These are phyloP conservation scores for Potentilla sterilis DNA, from an alignment of 306 rosid genomes.

Conservation along the genomic window DNA sequence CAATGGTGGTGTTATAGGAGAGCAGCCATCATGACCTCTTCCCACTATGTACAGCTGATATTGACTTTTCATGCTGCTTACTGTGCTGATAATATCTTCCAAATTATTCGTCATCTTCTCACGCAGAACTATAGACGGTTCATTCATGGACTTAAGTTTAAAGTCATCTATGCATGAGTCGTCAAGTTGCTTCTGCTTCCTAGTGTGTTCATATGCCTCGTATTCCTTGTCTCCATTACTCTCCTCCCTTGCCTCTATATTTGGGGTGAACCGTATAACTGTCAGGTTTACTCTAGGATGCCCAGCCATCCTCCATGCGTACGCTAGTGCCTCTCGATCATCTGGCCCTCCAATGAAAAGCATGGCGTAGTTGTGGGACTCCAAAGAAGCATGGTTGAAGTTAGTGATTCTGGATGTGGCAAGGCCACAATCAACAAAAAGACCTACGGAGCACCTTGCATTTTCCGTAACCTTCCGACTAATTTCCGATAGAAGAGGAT, in stretches of 20 bases:
- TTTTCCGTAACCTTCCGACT: constrained; percentile 33
- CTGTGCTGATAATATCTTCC: constrained; percentile 28
- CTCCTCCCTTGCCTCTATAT: constrained; percentile 20
- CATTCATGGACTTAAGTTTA: constrained; percentile 12
- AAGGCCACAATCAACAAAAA: constrained; percentile 43
- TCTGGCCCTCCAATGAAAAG: constrained; percentile 48
- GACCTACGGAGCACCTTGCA: constrained; percentile 35
- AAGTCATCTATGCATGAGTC: constrained; percentile 24
- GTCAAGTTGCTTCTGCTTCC: constrained; percentile 28
- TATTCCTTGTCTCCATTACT: constrained; percentile 9
- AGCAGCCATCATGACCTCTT: constrained; percentile 27
- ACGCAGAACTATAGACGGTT: constrained; percentile 14
- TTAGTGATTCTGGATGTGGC: background rate
- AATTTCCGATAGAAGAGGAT: constrained; percentile 25
- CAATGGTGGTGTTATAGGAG: constrained; percentile 18
- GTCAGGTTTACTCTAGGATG: constrained; percentile 31
- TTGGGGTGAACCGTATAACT: constrained; percentile 35
- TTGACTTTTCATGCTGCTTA: constrained; percentile 24
- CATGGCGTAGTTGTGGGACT: constrained; percentile 24
- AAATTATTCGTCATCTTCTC: constrained; percentile 33
- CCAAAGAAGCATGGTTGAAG: background rate
- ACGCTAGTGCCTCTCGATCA: constrained; percentile 58
- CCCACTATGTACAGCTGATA: constrained; percentile 37
- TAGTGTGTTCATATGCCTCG: background rate
- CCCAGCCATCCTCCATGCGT: constrained; percentile 56